Evolutionary conservation across 257 asterid genomes (phyloP), one percentile per base, ranked within the genome.

Genomic region (Nicotiana knightiana): DNA sequence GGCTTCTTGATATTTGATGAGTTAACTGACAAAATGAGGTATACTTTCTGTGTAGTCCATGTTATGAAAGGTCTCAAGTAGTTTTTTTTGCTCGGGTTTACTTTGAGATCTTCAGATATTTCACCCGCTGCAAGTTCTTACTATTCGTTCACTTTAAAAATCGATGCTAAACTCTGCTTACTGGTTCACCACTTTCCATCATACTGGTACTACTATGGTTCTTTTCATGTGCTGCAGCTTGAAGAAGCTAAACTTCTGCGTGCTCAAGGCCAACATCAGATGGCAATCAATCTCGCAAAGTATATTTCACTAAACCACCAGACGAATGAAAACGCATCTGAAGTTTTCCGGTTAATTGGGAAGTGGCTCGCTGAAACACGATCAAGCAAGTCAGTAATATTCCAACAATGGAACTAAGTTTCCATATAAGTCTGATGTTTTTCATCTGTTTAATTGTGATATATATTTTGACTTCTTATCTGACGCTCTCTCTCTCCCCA

Each of bases 221-320:
- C n/a, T 51, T 65, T 81, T 65, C 77, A 51, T 78, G 35, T 67
- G 82, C 76, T 81, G 82, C 88, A 96, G 99, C 91, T 96, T 84
- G 98, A 96, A 87, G 99, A 96, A 89, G 99, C 99, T 79, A 93
- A 93, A 90, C 96, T 94, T 88, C 95, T 96, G 64, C 97, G 99
- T 62, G 93, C 97, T 80, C 99, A 94, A 88, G 98, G 98, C 82
- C 98, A 94, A 91, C 93, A 90, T 90, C 96, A 94, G 89, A 90
- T 93, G 94, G 99, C 97, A 24, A 91, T 96, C 90, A 92, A 91
- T 91, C 98, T 96, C 62, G 98, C 99, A 51, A 94, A 91, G 85
- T 91, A 93, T 87, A 89, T 94, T 84, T 91, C 96, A 21, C 92
- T 91, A 87, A 92, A 85, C 85, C 86, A 87, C 79, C 92, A 71